Evolutionary conservation across 78 protist species (phyloP).

Genomic region (Pigoraptor vietnamica): DNA sequence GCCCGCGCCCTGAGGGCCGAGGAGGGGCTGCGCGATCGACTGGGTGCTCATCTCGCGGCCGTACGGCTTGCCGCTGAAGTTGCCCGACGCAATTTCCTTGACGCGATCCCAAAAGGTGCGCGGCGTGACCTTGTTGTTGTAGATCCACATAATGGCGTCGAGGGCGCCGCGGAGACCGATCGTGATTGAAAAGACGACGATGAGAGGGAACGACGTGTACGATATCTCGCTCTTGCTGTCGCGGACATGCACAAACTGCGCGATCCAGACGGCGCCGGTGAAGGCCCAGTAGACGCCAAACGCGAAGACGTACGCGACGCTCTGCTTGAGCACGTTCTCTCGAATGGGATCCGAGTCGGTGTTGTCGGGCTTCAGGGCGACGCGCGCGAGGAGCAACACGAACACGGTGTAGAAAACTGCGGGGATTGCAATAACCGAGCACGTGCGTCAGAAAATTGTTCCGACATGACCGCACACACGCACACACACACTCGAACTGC

Average conservation of each 20-base stretch:
- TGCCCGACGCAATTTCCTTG: neutral
- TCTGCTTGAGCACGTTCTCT: neutral
- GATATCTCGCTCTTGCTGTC: neutral
- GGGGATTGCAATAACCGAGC: too few species aligned
- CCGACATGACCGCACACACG: too few species aligned
- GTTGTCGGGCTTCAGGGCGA: neutral
- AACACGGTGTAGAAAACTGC: too few species aligned
- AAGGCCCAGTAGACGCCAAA: neutral
- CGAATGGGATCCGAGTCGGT: neutral
- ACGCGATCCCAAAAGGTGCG: neutral
- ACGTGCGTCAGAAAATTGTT: too few species aligned
- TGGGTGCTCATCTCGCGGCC: neutral
- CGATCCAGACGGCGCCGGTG: neutral
- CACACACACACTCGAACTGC: too few species aligned
- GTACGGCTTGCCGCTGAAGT: neutral
- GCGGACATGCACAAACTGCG: neutral
- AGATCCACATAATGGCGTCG: neutral
- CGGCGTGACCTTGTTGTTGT: neutral
- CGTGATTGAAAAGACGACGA: neutral
- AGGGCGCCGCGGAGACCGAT: neutral
- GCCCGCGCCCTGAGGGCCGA: neutral
- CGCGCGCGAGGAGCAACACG: neutral
- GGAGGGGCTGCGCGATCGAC: neutral
- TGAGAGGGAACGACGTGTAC: neutral
- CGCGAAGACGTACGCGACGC: neutral